These are phyloP conservation scores for Botrytis fabae DNA, from an alignment of 2,329 filamentous ascomycete species.

Conservation along the genomic window DNA sequence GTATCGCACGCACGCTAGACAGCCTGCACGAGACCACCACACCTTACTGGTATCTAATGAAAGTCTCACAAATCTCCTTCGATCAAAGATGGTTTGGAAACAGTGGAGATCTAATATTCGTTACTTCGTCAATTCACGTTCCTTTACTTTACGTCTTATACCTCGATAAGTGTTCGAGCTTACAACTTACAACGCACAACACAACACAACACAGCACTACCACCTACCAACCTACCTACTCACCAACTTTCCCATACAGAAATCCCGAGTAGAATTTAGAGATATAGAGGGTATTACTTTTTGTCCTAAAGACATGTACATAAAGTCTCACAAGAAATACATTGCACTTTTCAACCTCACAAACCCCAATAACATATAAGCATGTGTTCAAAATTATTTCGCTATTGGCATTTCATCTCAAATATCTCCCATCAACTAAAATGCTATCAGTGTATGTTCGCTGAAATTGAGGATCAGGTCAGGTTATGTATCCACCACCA, in stretches of 20 bases:
- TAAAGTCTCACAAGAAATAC: neutral
- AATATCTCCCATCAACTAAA: neutral
- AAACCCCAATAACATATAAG: neutral
- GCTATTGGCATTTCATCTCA: neutral
- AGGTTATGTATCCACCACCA: neutral
- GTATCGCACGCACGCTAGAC: neutral
- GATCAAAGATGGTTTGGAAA: neutral
- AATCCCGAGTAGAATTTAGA: neutral
- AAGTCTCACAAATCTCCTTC: neutral
- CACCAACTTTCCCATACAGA: too few species aligned
- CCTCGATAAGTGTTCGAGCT: neutral
- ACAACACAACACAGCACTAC: neutral
- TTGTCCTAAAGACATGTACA: neutral
- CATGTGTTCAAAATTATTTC: neutral
- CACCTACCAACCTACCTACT: neutral
- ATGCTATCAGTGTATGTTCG: neutral
- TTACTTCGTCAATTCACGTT: neutral
- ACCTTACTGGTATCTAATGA: neutral
- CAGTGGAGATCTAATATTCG: neutral
- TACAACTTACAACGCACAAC: neutral
- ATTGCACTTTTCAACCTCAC: neutral
- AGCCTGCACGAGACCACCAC: neutral
- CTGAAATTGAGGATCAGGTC: neutral
- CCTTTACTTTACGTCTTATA: neutral
- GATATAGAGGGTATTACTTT: neutral